Evolutionary conservation across 1,284 basidiomycete genomes (phyloP).

Genomic region (Rhodotorula sp.): DNA sequence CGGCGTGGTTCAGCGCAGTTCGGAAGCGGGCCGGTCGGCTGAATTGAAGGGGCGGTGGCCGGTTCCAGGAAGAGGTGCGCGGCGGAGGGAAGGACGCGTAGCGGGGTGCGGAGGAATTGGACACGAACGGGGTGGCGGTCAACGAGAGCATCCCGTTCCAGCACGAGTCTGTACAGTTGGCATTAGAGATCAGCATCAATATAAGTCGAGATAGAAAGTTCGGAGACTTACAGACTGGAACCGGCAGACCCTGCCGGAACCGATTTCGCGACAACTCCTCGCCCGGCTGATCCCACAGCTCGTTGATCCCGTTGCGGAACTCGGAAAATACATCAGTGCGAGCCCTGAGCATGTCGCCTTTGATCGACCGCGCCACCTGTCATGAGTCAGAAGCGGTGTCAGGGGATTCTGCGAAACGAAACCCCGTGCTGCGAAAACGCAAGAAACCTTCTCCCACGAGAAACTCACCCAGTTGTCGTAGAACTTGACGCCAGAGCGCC

Average conservation of each 20-base stretch:
- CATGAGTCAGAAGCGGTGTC: constrained; percentile 50
- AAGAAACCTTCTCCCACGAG: constrained; percentile 25
- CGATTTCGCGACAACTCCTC: constrained; percentile 18
- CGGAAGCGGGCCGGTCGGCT: constrained; percentile 18
- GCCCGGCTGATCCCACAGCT: constrained; percentile 26
- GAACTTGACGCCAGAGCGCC: constrained; percentile 47
- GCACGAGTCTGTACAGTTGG: constrained; percentile 45
- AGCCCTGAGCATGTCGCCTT: constrained; percentile 29
- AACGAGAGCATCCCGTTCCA: constrained; percentile 50
- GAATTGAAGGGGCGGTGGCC: background rate
- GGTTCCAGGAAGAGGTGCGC: background rate
- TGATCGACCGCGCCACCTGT: constrained; percentile 29
- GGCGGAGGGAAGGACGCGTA: constrained; percentile 1
- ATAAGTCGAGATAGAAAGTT: no score
- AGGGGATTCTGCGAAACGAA: constrained; percentile 15
- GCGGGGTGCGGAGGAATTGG: constrained; percentile 14
- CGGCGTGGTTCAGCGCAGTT: constrained; percentile 10
- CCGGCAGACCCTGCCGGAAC: constrained; percentile 18
- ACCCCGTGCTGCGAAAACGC: background rate
- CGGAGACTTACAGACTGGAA: constrained; percentile 29
- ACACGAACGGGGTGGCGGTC: constrained; percentile 46
- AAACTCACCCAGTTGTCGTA: constrained; percentile 54
- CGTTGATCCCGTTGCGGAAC: constrained; percentile 30
- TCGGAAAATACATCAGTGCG: constrained; percentile 29
- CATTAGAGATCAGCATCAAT: background rate